A percentile compares a stretch with the other conserved stretches of the same genome.
Evolutionary conservation across 1,139 yeast species (phyloP).

Genomic region (Pneumocystis murina): DNA sequence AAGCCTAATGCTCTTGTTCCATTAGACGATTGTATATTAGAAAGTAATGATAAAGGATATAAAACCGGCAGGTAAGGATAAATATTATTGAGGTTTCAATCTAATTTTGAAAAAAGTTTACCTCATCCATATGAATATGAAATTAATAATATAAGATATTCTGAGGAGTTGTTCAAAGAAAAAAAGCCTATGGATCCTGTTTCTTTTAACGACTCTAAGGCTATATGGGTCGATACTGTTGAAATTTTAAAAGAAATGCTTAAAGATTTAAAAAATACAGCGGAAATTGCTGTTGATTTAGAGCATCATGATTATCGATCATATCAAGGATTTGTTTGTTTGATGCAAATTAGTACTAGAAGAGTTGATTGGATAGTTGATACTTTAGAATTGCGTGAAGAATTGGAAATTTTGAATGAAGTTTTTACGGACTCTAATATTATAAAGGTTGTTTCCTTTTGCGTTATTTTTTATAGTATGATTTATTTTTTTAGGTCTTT

Average conservation of each 20-base stretch:
- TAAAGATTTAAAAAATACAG: conserved; percentile 32
- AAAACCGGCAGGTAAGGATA: not conserved
- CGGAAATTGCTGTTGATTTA: conserved; percentile 82
- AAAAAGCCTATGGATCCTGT: conserved; percentile 40
- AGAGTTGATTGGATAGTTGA: conserved; percentile 76
- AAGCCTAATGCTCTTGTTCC: conserved; percentile 60
- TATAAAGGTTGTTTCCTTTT: conserved; percentile 31
- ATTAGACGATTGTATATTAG: conserved; percentile 27
- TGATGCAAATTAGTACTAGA: conserved; percentile 83
- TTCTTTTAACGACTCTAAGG: conserved; percentile 52
- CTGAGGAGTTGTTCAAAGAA: conserved; percentile 36
- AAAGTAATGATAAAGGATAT: not conserved
- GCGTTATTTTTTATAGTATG: not conserved
- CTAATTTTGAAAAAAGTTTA: conserved; percentile 17
- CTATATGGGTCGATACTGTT: conserved; percentile 57
- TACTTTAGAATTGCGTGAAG: conserved; percentile 59
- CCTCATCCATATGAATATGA: conserved; percentile 74
- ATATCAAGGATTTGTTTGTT: conserved; percentile 76
- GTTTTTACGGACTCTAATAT: conserved; percentile 69
- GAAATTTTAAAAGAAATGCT: conserved; percentile 43
- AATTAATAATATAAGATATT: conserved; percentile 57
- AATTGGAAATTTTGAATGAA: conserved; percentile 49
- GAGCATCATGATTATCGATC: conserved; percentile 93
- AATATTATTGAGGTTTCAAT: not conserved
- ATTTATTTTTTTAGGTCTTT: conserved; percentile 33